Base-by-base conservation (phyloP, 371 early-diverging fungal species). In the Polyrhizophydium stewartii region DNA sequence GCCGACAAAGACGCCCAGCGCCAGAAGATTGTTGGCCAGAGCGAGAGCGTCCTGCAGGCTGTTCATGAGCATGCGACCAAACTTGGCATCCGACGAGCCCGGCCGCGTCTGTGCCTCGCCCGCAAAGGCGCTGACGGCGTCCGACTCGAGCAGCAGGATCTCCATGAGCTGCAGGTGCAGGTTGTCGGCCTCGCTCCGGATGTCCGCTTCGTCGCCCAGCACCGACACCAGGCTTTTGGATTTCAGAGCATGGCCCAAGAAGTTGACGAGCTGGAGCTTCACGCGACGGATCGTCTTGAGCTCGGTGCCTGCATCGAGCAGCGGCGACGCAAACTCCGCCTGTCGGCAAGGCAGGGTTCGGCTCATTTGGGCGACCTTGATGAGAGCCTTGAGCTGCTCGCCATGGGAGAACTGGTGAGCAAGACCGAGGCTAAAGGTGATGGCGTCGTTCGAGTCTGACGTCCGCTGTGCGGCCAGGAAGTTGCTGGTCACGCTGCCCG, bases 21-120 rank as follows among this genome's bases (percentile, higher is more conserved):
- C 81, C 61, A 96, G 78, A 33, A 92, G 78, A 16, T 80, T 79
- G 46, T 92, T 89, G 46, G 91, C 83, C 61, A 84, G 84, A 62
- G 87, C 87, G 60, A 96, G 69, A n/a, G 85, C 83, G 58, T 87
- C 87, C 64, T 88, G 85, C 22, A 30, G 83, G 22, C 27, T 30
- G 28, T 65, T 61, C 53, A 53, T 32, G 24, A 9, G 25, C 30
- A 53, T 2, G 5, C 24, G 30, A 27, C 53, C 24, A 24, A 53
- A 53, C 24, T 53, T 53, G 32, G 53, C 53, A 25, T 53, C 53
- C 25, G 53, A 53, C 30, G 53, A 53, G 5, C 6, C n/a, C 13
- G 53, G 53, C 19, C 27, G 53, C 10, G 7, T 7, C 53, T 53
- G 53, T 16, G n/a, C 5, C 6, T 53, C 53, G 53, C 16, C 35